Base-by-base conservation (phyloP, 2,329 filamentous ascomycete species). In the Corynespora cassiicola region DNA sequence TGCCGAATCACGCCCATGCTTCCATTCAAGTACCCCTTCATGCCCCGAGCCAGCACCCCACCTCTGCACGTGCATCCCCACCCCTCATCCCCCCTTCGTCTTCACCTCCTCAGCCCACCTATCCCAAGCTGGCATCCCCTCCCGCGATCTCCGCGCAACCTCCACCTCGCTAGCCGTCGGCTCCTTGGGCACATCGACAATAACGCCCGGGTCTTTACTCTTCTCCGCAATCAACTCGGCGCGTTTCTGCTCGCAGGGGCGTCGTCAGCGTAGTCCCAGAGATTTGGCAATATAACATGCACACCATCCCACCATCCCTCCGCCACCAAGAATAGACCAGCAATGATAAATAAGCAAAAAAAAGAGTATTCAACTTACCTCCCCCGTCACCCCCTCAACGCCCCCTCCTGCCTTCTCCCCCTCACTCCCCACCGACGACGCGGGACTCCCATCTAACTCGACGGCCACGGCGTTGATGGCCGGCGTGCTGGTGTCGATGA, bases 91-190 rank as follows among this genome's bases (percentile, higher is more conserved):
- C n/a, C n/a, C n/a, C n/a, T 28, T 15, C 31, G 18, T 22, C 34
- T 28, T 26, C 22, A 7, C 34, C 15, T 37, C 34, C 12, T 37
- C 34, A 17, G 11, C 14, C 19, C 21, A 9, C 9, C 5, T 18
- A 10, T 17, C 33, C 26, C 39, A 28, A 40, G 28, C 32, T 39
- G 28, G 15, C 28, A n/a, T 8, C 25, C 16, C 12, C n/a, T 46
- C 49, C 32, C 43, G 42, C 12, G 27, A 41, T 33, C 32, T 44
- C 36, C 42, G 45, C 12, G 62, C 61, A 44, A 63, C 63, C 37
- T 69, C 68, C 2, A 75, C 64, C 45, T 75, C 73, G 29, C 74
- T 72, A 0, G 73, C 68, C 1, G 65, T 69, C 17, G 73, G 73
- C 9, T 65, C 67, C 24, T 63, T 49, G 1, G 73, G 73, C 9